A percentile compares a stretch with the other conserved stretches of the same genome.
Evolutionary conservation across 139 green algal species (phyloP).

Genomic region (Edaphochlamys debaryana): DNA sequence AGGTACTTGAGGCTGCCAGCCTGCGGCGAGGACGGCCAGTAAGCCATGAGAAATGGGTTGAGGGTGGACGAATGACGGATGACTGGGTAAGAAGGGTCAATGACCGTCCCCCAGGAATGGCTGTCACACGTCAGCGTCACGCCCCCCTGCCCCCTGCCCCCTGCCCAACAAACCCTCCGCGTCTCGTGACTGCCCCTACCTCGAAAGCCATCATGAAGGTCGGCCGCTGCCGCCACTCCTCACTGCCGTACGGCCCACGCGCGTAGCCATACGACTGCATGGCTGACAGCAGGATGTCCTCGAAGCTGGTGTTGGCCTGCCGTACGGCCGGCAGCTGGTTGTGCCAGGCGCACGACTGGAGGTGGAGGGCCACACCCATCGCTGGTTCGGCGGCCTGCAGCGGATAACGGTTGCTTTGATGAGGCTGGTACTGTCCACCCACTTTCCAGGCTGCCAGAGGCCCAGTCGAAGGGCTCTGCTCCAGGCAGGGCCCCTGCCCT

Average conservation of each 20-base stretch:
- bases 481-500: too few species aligned
- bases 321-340: neutral
- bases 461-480: neutral
- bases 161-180: neutral
- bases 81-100: neutral
- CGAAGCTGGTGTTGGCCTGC: neutral
- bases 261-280: constrained; percentile 27
- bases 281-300: constrained; percentile 22
- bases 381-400: neutral
- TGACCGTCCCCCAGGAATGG: neutral
- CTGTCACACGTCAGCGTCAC: neutral
- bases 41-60: too few species aligned
- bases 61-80: too few species aligned
- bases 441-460: too few species aligned
- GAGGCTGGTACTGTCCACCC: neutral
- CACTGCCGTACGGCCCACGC: constrained; percentile 1
- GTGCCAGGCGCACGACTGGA: constrained; percentile 25
- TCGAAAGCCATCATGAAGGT: constrained; percentile 38
- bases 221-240: constrained; percentile 22
- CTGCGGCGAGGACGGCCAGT: neutral
- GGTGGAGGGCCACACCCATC: constrained; percentile 24
- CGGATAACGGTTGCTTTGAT: neutral
- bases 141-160: too few species aligned
- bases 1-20: constrained; percentile 24
- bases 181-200: neutral